Evolutionary conservation across 1,284 basidiomycete genomes (phyloP).

Genomic region (Papiliotrema flavescens): DNA sequence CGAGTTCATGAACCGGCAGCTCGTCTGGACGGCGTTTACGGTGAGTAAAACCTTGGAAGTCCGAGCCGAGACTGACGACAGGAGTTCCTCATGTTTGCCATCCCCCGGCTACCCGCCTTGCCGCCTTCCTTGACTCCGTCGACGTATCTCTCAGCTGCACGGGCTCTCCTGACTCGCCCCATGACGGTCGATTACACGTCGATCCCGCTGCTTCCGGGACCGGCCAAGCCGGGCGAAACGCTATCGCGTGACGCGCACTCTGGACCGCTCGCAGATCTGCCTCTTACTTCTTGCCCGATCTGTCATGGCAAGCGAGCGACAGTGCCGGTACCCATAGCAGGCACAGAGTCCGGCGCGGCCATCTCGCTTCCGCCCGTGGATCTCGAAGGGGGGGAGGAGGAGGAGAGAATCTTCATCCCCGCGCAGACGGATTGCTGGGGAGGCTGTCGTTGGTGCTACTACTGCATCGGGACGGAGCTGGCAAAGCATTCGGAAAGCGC

Average conservation of each 20-base stretch:
- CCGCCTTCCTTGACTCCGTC: slow-evolving; percentile 56
- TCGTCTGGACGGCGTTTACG: slow-evolving; percentile 99
- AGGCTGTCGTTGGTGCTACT: slow-evolving; percentile 80
- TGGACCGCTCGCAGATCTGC: slow-evolving; percentile 43
- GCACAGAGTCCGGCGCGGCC: slow-evolving; percentile 16
- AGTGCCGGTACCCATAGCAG: slow-evolving; percentile 25
- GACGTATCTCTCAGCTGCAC: slow-evolving; percentile 38
- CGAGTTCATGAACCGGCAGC: slow-evolving; percentile 98
- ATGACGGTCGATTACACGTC: slow-evolving; percentile 29
- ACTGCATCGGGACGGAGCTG: slow-evolving; percentile 77
- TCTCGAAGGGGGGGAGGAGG: slow-evolving; percentile 6
- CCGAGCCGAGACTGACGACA: slow-evolving; percentile 41
- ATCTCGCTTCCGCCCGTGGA: slow-evolving; percentile 24
- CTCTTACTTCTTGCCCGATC: slow-evolving; percentile 47
- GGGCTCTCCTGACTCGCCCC: slow-evolving; percentile 22
- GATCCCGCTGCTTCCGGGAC: slow-evolving; percentile 6
- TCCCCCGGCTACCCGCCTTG: slow-evolving; percentile 73
- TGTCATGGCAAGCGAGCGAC: slow-evolving; percentile 43
- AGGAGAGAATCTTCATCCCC: slow-evolving; percentile 40
- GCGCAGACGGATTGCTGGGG: slow-evolving; percentile 52
- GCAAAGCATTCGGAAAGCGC: slow-evolving; percentile 44
- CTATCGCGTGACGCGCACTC: slow-evolving; percentile 17
- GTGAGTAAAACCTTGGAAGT: slow-evolving; percentile 53
- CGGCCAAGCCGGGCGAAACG: slow-evolving; percentile 1
- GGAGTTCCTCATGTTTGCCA: slow-evolving; percentile 92